A percentile compares a stretch with the other conserved stretches of the same genome.
These are phyloP conservation scores for Talaromyces thailandensis DNA, from an alignment of 495 filamentous ascomycete genomes.

Conservation along the genomic window DNA sequence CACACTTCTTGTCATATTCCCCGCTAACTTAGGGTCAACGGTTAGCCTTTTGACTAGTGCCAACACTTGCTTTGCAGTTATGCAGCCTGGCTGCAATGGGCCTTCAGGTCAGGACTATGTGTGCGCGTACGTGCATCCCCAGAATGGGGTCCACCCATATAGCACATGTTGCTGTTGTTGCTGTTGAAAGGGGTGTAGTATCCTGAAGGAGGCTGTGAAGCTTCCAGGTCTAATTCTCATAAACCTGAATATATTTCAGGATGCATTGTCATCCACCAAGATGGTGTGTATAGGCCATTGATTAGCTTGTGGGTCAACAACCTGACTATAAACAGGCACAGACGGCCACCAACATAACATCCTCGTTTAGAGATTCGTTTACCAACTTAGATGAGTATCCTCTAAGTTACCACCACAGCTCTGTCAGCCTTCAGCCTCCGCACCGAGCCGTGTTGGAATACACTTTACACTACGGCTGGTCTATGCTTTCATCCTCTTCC, in stretches of 20 bases:
- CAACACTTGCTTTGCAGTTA: background rate
- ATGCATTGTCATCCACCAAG: constrained; percentile 1
- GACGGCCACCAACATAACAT: constrained; percentile 1
- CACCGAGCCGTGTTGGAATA: background rate
- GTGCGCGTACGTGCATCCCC: background rate
- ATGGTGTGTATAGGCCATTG: background rate
- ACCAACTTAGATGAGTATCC: background rate
- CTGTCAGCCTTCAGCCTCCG: background rate
- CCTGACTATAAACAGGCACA: constrained; percentile 4
- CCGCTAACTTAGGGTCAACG: background rate
- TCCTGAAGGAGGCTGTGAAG: constrained; percentile 1
- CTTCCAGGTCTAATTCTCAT: background rate
- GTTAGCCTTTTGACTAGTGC: background rate
- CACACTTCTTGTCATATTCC: background rate
- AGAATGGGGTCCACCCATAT: constrained; percentile 1
- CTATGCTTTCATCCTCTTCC: background rate
- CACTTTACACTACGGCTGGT: background rate
- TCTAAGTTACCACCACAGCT: background rate
- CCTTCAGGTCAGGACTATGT: background rate
- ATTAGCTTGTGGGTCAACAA: background rate
- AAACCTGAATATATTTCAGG: background rate
- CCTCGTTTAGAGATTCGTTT: background rate
- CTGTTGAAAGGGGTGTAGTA: background rate
- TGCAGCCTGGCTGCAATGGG: background rate
- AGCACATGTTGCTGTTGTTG: background rate